phyloP scores from a whole-genome alignment of 306 rosid species.

The Pachyrhizus erosus region DNA sequence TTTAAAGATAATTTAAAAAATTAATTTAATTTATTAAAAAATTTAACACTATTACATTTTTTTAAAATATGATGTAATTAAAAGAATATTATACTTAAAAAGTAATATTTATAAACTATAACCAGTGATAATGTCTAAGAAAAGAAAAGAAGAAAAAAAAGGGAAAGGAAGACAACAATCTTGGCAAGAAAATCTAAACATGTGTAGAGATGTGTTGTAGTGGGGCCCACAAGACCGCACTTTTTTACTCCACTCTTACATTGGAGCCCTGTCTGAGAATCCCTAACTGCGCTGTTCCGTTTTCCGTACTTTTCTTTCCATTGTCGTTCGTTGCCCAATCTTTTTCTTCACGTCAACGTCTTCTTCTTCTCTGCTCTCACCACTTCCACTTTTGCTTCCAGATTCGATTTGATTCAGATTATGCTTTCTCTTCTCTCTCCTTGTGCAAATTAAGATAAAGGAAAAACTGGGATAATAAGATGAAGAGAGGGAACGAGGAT shows the following conservation, averaged over 20 bases:
- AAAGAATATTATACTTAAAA: too few species aligned
- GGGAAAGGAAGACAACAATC: too few species aligned
- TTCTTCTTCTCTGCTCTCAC: background rate
- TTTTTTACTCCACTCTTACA: background rate
- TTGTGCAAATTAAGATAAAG: background rate
- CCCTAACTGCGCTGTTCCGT: conserved; percentile 5
- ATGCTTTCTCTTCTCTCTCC: background rate
- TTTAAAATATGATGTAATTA: too few species aligned
- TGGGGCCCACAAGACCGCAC: conserved; percentile 30
- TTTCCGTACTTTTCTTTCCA: background rate
- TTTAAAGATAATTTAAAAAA: too few species aligned
- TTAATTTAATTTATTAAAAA: too few species aligned
- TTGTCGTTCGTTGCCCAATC: background rate
- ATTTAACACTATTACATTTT: too few species aligned
- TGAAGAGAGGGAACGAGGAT: conserved; percentile 18
- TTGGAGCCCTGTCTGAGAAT: background rate
- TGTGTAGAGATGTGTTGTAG: background rate
- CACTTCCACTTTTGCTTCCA: background rate
- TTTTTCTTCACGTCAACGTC: background rate
- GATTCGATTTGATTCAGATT: conserved; percentile 7
- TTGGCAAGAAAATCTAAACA: conserved; percentile 7
- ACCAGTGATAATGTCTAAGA: background rate
- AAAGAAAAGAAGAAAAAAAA: background rate
- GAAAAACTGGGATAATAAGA: background rate
- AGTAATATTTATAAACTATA: too few species aligned